Conservation (phyloP, 805 yeast species). For the Kodamaea jinghongensis region DNA sequence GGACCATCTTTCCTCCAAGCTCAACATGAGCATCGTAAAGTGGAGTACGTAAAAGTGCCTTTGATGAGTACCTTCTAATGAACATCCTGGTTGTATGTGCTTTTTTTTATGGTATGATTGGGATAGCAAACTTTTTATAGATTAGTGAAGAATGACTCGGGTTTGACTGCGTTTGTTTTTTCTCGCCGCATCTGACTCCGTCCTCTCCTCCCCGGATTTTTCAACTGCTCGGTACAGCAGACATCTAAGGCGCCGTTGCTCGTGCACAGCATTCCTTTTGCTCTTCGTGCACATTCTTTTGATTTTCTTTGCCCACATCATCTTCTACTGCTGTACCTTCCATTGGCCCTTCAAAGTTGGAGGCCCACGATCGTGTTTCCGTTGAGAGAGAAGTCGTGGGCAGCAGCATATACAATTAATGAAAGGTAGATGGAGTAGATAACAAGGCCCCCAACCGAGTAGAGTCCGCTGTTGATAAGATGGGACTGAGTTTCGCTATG, state of each 20-base stretch:
- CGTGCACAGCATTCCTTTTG: too few species aligned
- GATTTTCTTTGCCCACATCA: too few species aligned
- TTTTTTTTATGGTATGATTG: too few species aligned
- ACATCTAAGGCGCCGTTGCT: too few species aligned
- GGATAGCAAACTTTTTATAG: too few species aligned
- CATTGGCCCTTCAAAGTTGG: too few species aligned
- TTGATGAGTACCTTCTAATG: conserved; percentile 25
- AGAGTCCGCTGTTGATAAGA: not conserved
- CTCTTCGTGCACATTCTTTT: too few species aligned
- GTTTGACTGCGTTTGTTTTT: conserved; percentile 1
- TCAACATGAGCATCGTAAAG: conserved; percentile 74
- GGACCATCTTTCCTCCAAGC: conserved; percentile 87
- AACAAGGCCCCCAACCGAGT: conserved; percentile 1
- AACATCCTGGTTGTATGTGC: conserved; percentile 2
- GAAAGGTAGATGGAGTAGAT: conserved; percentile 1
- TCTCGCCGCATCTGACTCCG: conserved; percentile 2
- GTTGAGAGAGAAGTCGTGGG: too few species aligned
- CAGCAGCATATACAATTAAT: too few species aligned
- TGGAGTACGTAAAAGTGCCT: conserved; percentile 62
- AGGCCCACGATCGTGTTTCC: too few species aligned
- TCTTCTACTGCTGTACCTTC: too few species aligned
- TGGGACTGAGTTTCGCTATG: not conserved
- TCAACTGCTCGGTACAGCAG: too few species aligned
- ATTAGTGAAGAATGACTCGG: not conserved
- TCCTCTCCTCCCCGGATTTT: not conserved